A percentile compares a stretch with the other conserved stretches of the same genome.
These are phyloP conservation scores for Rhynchospora tenuis DNA, from an alignment of 176 grass and related monocot species.

Conservation along the genomic window DNA sequence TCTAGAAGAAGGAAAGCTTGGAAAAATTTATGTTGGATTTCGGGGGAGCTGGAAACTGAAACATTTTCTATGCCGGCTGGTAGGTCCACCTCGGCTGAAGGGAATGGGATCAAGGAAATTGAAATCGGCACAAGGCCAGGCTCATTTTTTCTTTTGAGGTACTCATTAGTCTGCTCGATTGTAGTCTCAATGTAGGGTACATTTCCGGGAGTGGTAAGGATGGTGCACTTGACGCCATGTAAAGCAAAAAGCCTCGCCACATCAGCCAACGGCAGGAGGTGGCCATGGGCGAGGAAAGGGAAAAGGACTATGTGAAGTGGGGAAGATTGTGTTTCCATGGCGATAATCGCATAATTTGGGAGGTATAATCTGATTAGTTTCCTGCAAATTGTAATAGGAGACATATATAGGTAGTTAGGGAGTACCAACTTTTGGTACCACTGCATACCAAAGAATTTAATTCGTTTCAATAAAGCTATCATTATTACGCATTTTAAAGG, in stretches of 20 bases:
- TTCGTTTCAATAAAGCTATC: not conserved
- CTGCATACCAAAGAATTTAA: too few relatives aligned
- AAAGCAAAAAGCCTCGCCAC: conserved; percentile 44
- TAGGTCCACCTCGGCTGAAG: conserved; percentile 38
- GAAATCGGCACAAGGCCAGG: not conserved
- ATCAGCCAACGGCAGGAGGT: conserved; percentile 56
- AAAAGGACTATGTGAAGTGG: conserved; percentile 60
- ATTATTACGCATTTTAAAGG: not conserved
- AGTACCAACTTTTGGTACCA: too few relatives aligned
- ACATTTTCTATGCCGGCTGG: conserved; percentile 31
- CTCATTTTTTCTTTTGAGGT: not conserved
- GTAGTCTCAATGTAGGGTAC: conserved; percentile 29
- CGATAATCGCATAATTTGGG: not conserved
- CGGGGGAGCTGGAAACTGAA: not conserved
- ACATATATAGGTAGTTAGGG: not conserved
- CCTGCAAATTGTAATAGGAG: not conserved
- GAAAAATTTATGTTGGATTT: conserved; percentile 10
- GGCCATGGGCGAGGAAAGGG: conserved; percentile 46
- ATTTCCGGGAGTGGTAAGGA: conserved; percentile 55
- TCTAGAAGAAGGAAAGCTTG: conserved; percentile 2
- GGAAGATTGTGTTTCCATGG: conserved; percentile 25
- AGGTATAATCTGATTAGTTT: not conserved
- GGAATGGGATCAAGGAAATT: conserved; percentile 32
- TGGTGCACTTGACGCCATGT: conserved; percentile 43
- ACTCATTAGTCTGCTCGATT: conserved; percentile 37